Base-by-base conservation (phyloP, 2,329 filamentous ascomycete genomes). In the Neofusicoccum sp. region DNA sequence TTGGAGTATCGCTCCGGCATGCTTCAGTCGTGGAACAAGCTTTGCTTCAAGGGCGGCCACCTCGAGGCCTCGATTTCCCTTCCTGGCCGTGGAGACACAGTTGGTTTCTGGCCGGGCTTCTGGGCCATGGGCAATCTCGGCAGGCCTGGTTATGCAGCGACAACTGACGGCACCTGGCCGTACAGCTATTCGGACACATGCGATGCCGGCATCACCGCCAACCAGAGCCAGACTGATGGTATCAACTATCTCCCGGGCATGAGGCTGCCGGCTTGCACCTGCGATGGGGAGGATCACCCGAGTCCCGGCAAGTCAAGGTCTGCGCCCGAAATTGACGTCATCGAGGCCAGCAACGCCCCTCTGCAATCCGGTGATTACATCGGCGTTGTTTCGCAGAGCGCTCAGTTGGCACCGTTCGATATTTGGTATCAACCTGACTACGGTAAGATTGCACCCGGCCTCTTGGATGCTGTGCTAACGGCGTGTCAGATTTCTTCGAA, bases 81-180 rank as follows among this genome's bases (percentile, higher is more conserved):
- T 5, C 88, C 88, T 12, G 88, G 87, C 14, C 75, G 79, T 48
- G 88, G 87, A 47, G 85, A 89, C 64, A 82, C 85, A 12, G 80
- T 84, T 60, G 88, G 88, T 61, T 88, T 90, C 73, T 90, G 88
- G 88, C 88, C 88, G 43, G 88, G 88, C 73, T 88, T 89, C 73
- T 90, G 88, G 88, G 80, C 86, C 0, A 89, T 90, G 86, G 88
- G 88, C 4, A 90, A 90, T 68, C 79, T 90, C 24, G 88, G 84
- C 38, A 81, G 88, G 64, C 85, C 88, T 28, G 88, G 88, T 11
- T 89, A 89, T 71, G 80, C 85, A 33, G 84, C 86, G 8, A 89
- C 87, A 1, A 90, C 87, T 0, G 87, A 90, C 63, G 88, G 88
- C 4, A 79, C 89, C 72, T 90, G 88, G 88, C 88, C 88, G 0